Evolutionary conservation across 805 yeast genomes (phyloP).

Genomic region (Candida pseudofarinosa): DNA sequence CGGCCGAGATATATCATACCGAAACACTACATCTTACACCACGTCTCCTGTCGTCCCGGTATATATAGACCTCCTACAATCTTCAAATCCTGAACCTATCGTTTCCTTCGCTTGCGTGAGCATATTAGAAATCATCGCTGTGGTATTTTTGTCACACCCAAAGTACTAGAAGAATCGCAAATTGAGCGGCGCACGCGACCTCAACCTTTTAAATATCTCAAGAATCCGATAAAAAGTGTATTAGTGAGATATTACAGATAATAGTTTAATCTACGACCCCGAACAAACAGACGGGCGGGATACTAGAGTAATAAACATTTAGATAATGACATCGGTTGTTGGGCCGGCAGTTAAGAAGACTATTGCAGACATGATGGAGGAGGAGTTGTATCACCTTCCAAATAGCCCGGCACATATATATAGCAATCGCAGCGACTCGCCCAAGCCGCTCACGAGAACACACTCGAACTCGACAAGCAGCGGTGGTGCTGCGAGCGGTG

Average conservation of each 20-base stretch:
- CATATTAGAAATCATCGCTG: not conserved
- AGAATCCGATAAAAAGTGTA: not conserved
- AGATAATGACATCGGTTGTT: slow-evolving; percentile 42
- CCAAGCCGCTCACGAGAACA: slow-evolving; percentile 6
- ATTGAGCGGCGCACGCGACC: not conserved
- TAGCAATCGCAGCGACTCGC: slow-evolving; percentile 7
- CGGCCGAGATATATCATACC: too few species aligned
- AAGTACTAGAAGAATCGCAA: slow-evolving; percentile 1
- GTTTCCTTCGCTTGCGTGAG: not conserved
- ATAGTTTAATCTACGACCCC: not conserved
- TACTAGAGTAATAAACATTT: not conserved
- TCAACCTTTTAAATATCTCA: not conserved
- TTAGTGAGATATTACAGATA: not conserved
- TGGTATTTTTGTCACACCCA: not conserved
- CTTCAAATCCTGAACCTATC: too few species aligned
- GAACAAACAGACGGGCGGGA: not conserved
- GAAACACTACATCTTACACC: too few species aligned
- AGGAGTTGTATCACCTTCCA: slow-evolving; percentile 48
- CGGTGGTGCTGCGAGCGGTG: slow-evolving; percentile 1
- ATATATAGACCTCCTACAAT: too few species aligned
- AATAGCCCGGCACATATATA: slow-evolving; percentile 16
- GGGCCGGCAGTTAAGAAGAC: slow-evolving; percentile 51
- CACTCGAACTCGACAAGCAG: slow-evolving; percentile 1
- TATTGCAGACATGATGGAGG: slow-evolving; percentile 56
- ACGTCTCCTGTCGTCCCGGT: too few species aligned